A percentile compares a stretch with the other conserved stretches of the same genome.
These are phyloP conservation scores for Quambalaria eucalypti DNA, from an alignment of 1,284 basidiomycete genomes.

Conservation along the genomic window DNA sequence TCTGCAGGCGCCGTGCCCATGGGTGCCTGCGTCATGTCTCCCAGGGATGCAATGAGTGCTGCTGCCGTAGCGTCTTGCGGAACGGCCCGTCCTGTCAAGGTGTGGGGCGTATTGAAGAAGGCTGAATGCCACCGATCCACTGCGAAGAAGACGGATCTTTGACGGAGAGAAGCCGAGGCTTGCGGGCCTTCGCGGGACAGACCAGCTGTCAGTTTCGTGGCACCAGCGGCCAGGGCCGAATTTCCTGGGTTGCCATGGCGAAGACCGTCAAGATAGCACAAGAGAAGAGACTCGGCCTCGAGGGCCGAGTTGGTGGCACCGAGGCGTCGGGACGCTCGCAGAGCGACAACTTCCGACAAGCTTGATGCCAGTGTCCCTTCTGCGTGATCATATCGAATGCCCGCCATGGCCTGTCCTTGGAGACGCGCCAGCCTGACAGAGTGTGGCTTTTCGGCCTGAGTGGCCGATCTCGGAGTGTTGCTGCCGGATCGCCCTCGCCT, in stretches of 20 bases:
- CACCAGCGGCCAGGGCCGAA: slow-evolving; percentile 23
- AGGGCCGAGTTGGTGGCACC: slow-evolving; percentile 11
- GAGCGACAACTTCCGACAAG: not conserved
- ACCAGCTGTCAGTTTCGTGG: slow-evolving; percentile 10
- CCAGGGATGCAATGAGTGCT: not conserved
- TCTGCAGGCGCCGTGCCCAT: not conserved
- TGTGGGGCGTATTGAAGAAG: slow-evolving; percentile 18
- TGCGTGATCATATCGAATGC: slow-evolving; percentile 9
- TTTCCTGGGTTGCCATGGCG: slow-evolving; percentile 23
- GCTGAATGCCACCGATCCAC: slow-evolving; percentile 28
- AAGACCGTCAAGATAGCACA: slow-evolving; percentile 24
- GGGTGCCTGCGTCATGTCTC: not conserved
- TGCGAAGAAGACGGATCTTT: slow-evolving; percentile 19
- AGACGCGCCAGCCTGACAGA: slow-evolving; percentile 11
- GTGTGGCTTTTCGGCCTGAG: slow-evolving; percentile 9
- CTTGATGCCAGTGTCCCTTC: slow-evolving; percentile 1
- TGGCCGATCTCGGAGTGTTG: not conserved
- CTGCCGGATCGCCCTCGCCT: too few relatives aligned
- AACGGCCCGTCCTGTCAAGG: slow-evolving; percentile 3
- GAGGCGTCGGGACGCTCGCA: slow-evolving; percentile 13
- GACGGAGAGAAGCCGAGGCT: too few relatives aligned
- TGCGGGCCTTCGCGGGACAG: slow-evolving; percentile 11
- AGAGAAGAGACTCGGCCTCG: slow-evolving; percentile 26
- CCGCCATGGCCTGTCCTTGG: slow-evolving; percentile 16
- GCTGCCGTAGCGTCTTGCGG: not conserved